These are phyloP conservation scores for Capsicum baccatum DNA, from an alignment of 257 asterid genomes.

Conservation along the genomic window DNA sequence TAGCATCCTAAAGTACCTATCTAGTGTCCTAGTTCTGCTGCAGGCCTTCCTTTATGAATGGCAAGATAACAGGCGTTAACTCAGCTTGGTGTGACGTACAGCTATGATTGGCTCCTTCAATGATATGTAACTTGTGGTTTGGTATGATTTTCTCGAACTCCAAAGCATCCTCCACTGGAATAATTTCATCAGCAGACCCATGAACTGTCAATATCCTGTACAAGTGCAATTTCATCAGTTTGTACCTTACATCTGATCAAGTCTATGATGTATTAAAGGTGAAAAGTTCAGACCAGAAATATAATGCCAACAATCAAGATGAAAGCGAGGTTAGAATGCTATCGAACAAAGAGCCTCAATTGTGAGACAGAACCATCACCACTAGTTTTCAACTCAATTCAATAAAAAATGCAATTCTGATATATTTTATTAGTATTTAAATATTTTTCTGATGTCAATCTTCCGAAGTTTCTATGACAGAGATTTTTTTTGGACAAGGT, in stretches of 20 bases:
- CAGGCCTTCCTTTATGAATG: slow-evolving; percentile 58
- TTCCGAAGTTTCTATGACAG: not conserved
- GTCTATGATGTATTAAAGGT: slow-evolving; percentile 3
- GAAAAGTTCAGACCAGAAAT: slow-evolving; percentile 8
- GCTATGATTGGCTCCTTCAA: slow-evolving; percentile 67
- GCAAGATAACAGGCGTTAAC: slow-evolving; percentile 46
- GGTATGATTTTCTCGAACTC: slow-evolving; percentile 68
- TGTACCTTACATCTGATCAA: not conserved
- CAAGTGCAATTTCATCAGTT: slow-evolving; percentile 19
- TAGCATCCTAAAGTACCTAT: slow-evolving; percentile 24
- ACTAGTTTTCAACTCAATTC: slow-evolving; percentile 12
- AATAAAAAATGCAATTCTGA: slow-evolving; percentile 6
- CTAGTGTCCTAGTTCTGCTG: slow-evolving; percentile 31
- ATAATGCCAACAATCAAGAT: not conserved
- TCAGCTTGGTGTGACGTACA: slow-evolving; percentile 62
- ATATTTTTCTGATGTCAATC: not conserved
- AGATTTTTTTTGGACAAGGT: too few species aligned
- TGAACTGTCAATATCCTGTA: slow-evolving; percentile 73
- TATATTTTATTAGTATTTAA: not conserved
- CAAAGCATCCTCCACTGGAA: slow-evolving; percentile 62
- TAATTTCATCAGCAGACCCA: slow-evolving; percentile 64
- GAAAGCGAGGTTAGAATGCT: not conserved
- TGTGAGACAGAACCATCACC: slow-evolving; percentile 12
- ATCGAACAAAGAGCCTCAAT: not conserved
- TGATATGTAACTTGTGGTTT: slow-evolving; percentile 54